Percentiles rank a stretch among this genome's conserved stretches.
Evolutionary conservation across 1,284 basidiomycete species (phyloP).

Genomic region (Retiboletus flavoniger): DNA sequence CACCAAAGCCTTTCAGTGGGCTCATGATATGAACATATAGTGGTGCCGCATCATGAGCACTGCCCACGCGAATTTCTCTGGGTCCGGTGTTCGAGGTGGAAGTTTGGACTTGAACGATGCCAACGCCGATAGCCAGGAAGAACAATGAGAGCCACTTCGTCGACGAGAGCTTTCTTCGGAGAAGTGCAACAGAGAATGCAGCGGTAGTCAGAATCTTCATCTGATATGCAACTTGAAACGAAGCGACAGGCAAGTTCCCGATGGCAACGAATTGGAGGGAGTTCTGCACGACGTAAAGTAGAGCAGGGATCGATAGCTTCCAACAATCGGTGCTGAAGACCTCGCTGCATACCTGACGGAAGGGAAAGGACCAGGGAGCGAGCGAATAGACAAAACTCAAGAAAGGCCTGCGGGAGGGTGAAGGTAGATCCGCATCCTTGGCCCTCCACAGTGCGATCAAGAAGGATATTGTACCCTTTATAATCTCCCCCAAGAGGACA

Average conservation of each 20-base stretch:
- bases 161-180: conserved; percentile 70
- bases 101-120: conserved; percentile 86
- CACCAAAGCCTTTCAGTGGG: conserved; percentile 62
- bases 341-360: conserved; percentile 54
- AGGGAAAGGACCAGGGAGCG: conserved; percentile 45
- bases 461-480: conserved; percentile 92
- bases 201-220: conserved; percentile 97
- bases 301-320: conserved; percentile 95
- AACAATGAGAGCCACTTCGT: conserved; percentile 85
- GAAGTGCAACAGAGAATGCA: conserved; percentile 82
- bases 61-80: conserved; percentile 44
- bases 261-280: conserved; percentile 94
- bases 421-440: conserved; percentile 39
- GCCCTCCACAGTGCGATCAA: conserved; percentile 59
- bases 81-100: conserved; percentile 25
- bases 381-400: conserved; percentile 35
- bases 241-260: conserved; percentile 86
- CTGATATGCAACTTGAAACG: conserved; percentile 91
- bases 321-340: conserved; percentile 85
- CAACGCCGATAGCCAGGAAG: conserved; percentile 85
- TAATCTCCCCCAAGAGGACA: conserved; percentile 89
- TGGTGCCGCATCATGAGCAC: conserved; percentile 52
- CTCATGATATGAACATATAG: conserved; percentile 53
- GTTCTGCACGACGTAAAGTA: conserved; percentile 95
- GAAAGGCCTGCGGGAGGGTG: conserved; percentile 50